These are phyloP conservation scores for Populus nigra DNA, from an alignment of 345 rosid species.

Conservation along the genomic window DNA sequence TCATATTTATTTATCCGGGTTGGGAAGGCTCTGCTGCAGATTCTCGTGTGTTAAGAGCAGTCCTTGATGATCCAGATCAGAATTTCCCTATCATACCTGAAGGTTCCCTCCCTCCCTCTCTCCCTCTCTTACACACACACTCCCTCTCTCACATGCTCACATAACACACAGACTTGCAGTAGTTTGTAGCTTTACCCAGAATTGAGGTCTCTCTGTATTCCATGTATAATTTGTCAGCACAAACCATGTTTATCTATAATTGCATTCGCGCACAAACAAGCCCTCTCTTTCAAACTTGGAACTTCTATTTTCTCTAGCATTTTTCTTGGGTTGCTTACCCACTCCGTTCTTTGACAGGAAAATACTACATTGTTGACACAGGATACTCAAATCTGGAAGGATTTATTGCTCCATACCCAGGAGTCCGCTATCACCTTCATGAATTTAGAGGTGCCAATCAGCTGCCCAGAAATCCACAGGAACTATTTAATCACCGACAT, in stretches of 20 bases:
- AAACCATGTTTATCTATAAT: background rate
- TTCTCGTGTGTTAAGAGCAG: slow-evolving; percentile 73
- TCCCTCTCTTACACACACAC: background rate
- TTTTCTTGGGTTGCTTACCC: background rate
- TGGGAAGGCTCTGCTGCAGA: slow-evolving; percentile 84
- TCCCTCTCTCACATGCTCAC: too few relatives aligned
- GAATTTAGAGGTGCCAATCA: slow-evolving; percentile 64
- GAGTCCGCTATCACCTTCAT: slow-evolving; percentile 49
- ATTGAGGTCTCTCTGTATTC: background rate
- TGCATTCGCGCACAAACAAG: background rate
- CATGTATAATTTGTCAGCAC: background rate
- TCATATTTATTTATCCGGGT: slow-evolving; percentile 71
- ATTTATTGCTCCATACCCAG: slow-evolving; percentile 71
- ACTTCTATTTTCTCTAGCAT: background rate
- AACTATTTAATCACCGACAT: slow-evolving; percentile 76
- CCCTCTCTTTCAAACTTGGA: background rate
- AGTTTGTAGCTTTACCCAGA: background rate
- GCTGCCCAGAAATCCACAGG: slow-evolving; percentile 59
- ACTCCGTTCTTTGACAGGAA: slow-evolving; percentile 42
- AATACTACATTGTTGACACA: slow-evolving; percentile 67
- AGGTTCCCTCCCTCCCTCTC: slow-evolving; percentile 38
- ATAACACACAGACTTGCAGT: too few relatives aligned
- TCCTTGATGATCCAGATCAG: slow-evolving; percentile 71
- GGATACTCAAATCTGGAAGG: slow-evolving; percentile 61
- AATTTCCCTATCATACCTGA: slow-evolving; percentile 68